Conservation (phyloP, 805 yeast species). For the Yamadazyma laniorum region DNA sequence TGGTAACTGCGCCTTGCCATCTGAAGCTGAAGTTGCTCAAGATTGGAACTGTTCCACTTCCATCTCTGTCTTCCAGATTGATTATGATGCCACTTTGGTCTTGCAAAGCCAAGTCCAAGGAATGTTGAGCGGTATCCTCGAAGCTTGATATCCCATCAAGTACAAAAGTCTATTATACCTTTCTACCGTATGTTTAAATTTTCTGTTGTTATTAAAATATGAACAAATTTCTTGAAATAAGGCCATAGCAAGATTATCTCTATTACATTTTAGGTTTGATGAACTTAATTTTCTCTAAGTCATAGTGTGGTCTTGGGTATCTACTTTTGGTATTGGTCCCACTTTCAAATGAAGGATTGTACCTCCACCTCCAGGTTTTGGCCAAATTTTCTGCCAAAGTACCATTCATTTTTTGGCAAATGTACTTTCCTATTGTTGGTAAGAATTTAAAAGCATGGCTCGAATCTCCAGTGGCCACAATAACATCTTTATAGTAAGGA, state of each 20-base stretch:
- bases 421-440: conserved; percentile 47
- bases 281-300: conserved; percentile 3
- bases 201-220: too few species aligned
- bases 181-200: too few species aligned
- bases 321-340: conserved; percentile 14
- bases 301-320: conserved; percentile 14
- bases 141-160: too few species aligned
- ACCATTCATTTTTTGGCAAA: conserved; percentile 29
- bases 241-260: too few species aligned
- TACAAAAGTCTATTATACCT: too few species aligned
- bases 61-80: conserved; percentile 48
- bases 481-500: conserved; percentile 30
- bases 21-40: conserved; percentile 34
- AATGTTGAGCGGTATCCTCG: conserved; percentile 10
- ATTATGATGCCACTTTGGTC: conserved; percentile 37
- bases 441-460: conserved; percentile 48
- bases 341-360: conserved; percentile 14
- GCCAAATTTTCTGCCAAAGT: conserved; percentile 22
- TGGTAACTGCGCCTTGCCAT: conserved; percentile 47
- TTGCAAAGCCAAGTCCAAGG: conserved; percentile 18
- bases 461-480: conserved; percentile 48
- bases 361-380: conserved; percentile 17
- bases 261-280: conserved; percentile 1
- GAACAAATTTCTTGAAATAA: too few species aligned
- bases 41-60: conserved; percentile 41